Evolutionary conservation across 345 rosid species (phyloP).

Genomic region (Zanthoxylum bungeanum): DNA sequence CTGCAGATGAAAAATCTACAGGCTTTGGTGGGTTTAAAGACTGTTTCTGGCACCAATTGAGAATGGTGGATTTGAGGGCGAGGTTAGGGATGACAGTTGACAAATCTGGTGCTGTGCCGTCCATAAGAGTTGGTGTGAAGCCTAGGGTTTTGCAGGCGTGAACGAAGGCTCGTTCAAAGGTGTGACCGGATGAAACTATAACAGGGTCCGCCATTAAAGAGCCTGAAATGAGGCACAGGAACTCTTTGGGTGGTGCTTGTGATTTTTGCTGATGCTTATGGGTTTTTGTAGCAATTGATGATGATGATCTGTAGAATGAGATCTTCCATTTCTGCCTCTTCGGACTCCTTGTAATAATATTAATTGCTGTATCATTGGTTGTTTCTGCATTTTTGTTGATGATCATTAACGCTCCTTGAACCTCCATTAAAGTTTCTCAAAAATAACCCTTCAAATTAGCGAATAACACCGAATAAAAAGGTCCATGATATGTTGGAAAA

Average conservation of each 20-base stretch:
- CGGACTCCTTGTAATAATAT: conserved; percentile 7
- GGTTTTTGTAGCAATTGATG: conserved; percentile 17
- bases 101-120: conserved; percentile 54
- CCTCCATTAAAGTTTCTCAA: conserved; percentile 36
- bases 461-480: no score
- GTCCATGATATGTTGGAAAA: no score
- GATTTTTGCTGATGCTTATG: neutral
- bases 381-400: conserved; percentile 16
- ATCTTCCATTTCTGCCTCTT: conserved; percentile 49
- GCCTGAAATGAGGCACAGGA: conserved; percentile 72
- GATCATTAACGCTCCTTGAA: conserved; percentile 45
- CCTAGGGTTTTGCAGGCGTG: conserved; percentile 57
- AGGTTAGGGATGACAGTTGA: conserved; percentile 72
- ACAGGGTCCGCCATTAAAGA: conserved; percentile 81
- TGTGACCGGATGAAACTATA: conserved; percentile 88
- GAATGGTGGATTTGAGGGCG: conserved; percentile 73
- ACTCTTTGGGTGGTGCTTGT: conserved; percentile 49
- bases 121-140: conserved; percentile 37
- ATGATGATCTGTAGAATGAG: conserved; percentile 38
- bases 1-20: conserved; percentile 44
- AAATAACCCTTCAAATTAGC: no score
- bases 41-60: conserved; percentile 54
- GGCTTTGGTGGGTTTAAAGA: conserved; percentile 48
- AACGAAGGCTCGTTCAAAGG: conserved; percentile 67
- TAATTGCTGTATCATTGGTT: neutral